phyloP scores from a whole-genome alignment of 2,329 filamentous ascomycete genomes.

The Moelleriella libera region DNA sequence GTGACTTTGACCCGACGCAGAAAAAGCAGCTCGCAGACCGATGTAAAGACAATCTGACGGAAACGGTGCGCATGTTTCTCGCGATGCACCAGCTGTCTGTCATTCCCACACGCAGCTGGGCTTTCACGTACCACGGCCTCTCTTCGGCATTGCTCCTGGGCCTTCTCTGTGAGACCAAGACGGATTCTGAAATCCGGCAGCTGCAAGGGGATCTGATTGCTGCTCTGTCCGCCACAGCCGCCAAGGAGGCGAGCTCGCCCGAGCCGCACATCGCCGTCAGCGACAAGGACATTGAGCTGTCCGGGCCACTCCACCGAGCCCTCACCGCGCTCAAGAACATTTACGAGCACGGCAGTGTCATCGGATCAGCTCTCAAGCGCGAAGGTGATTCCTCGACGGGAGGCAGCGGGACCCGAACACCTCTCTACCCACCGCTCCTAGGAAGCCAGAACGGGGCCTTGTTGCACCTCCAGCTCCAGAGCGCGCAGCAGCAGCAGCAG shows the following conservation, averaged over 20 bases:
- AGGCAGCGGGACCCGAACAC: slow-evolving; percentile 30
- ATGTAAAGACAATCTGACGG: slow-evolving; percentile 48
- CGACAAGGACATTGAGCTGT: slow-evolving; percentile 47
- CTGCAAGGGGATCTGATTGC: slow-evolving; percentile 50
- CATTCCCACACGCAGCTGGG: slow-evolving; percentile 53
- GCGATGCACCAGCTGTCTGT: slow-evolving; percentile 55
- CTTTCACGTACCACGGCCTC: slow-evolving; percentile 53
- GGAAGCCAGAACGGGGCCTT: slow-evolving; percentile 9
- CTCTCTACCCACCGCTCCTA: slow-evolving; percentile 13
- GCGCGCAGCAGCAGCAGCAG: slow-evolving; percentile 5
- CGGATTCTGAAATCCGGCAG: slow-evolving; percentile 47
- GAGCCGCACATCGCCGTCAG: slow-evolving; percentile 37
- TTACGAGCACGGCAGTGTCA: slow-evolving; percentile 48
- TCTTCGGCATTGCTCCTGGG: slow-evolving; percentile 51
- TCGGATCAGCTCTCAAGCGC: slow-evolving; percentile 33
- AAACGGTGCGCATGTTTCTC: slow-evolving; percentile 54
- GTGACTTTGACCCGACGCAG: slow-evolving; percentile 33
- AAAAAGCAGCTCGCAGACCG: slow-evolving; percentile 40
- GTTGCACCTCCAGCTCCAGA: slow-evolving; percentile 12
- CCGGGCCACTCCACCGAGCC: slow-evolving; percentile 45
- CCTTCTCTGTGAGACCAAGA: slow-evolving; percentile 48
- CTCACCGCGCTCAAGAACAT: slow-evolving; percentile 49
- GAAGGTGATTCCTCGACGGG: slow-evolving; percentile 30
- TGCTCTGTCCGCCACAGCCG: slow-evolving; percentile 48
- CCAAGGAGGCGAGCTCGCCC: slow-evolving; percentile 43